Evolutionary conservation across 768 basidiomycete genomes (phyloP), one percentile per base, ranked within the genome.

Genomic region (Suillus subalutaceus): DNA sequence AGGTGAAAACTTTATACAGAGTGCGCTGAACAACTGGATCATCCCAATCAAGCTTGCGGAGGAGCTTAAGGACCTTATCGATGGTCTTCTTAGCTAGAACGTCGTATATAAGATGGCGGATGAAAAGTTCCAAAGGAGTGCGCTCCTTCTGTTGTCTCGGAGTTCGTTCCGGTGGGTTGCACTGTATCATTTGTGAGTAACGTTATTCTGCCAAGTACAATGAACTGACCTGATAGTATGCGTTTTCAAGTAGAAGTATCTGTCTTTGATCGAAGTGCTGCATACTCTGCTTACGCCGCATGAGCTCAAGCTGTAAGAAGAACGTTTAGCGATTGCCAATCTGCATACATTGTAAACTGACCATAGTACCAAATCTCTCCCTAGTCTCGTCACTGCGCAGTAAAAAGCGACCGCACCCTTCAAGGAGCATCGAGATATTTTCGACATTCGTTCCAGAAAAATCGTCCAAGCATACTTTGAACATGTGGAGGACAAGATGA

Each of bases 41-140:
- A n/a, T 97, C 93, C 97, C 97, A 99, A 72, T 99, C 91, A 56
- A 99, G 84, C 78, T 97, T 98, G 58, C 97, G 89, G 41, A 98
- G 78, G 30, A 97, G 86, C 77, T 94, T 95, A 64, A 99, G 83
- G 12, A 97, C 96, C 74, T 97, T 97, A 78, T 99, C 97, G 69
- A 99, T 91, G 6, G 94, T 95, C 77, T 89, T 94, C 82, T 95
- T 96, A 52, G 92, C 85, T 43, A 99, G 86, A 44, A 98, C 92
- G 73, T 99, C 94, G 72, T 92, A 96, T 62, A 99, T 86, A n/a
- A 99, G 83, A 77, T 99, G 94, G 35, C 92, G 92, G 70, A 99
- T 91, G 79, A 97, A 99, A n/a, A 92, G 84, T 71, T 97, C 94
- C 79, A 95, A 92, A 1, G 90, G 88, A 4, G 90, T 83, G 16